Base-by-base conservation (phyloP, 768 basidiomycete species). In the Mycena venus region DNA sequence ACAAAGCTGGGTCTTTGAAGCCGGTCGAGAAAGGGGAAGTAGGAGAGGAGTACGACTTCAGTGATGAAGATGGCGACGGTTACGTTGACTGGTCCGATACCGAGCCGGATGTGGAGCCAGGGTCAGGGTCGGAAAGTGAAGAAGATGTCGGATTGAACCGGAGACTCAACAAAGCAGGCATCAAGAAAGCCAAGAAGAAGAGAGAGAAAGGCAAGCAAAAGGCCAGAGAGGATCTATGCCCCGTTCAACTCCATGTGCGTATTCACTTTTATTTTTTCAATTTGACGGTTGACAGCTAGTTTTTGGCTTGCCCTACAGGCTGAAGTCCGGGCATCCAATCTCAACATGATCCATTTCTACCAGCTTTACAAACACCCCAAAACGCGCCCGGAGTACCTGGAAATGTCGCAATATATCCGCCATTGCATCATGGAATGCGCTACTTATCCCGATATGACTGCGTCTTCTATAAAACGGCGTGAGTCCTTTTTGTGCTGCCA, bases 371-470 rank as follows among this genome's bases (percentile, higher is more conserved):
- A 9, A 23, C 70, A 72, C 47, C 47, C 31, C 1, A 42, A 64
- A 49, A 32, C 61, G 4, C 29, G 21, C 17, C 11, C 38, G 1
- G 51, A 72, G 17, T 21, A 58, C 47, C 58, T 65, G 12, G 56
- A 58, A 3, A 19, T 47, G 31, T 72, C 70, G 4, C 53, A 12
- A 12, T 72, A 38, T 34, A 55, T 64, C 19, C 42, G 62, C 2
- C 70, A 64, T 5, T 64, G 62, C 21, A 64, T 72, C 17, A 27
- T 65, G 29, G 70, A 72, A 21, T 44, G 42, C 23, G 63, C 70
- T 3, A 29, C 34, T 9, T 21, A 51, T n/a, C 29, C 40, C 1
- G 47, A 58, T 47, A 53, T 72, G 61, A 56, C 70, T 7, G 61
- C 63, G 2, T 31, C 49, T 11, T 36, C 60, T 4, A 72, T 72